Evolutionary conservation across 2,329 filamentous ascomycete species (phyloP).

Genomic region (Trichoderma atrobrunneum): DNA sequence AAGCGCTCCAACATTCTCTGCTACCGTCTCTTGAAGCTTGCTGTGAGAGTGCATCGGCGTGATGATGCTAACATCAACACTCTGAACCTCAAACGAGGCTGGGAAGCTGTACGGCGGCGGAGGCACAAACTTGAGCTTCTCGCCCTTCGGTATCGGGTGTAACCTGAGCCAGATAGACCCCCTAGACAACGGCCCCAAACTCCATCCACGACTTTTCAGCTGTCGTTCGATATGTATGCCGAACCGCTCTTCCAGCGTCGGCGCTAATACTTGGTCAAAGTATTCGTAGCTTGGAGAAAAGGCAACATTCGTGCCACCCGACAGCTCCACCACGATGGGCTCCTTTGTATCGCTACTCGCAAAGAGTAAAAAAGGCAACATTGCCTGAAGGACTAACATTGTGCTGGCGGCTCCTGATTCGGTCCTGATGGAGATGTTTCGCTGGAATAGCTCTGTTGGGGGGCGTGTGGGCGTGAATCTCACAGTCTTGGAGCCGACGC

Average conservation of each 20-base stretch:
- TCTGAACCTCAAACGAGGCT: slow-evolving; percentile 37
- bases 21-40: slow-evolving; percentile 41
- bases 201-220: slow-evolving; percentile 52
- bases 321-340: slow-evolving; percentile 49
- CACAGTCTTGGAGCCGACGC: slow-evolving; percentile 49
- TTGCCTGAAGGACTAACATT: slow-evolving; percentile 57
- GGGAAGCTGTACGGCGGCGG: slow-evolving; percentile 25
- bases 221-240: slow-evolving; percentile 45
- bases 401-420: slow-evolving; percentile 52
- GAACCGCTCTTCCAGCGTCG: slow-evolving; percentile 50
- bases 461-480: slow-evolving; percentile 44
- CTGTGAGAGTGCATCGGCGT: slow-evolving; percentile 45
- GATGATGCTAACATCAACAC: slow-evolving; percentile 51
- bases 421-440: slow-evolving; percentile 49
- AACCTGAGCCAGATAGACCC: slow-evolving; percentile 47
- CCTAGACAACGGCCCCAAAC: slow-evolving; percentile 38
- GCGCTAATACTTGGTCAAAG: slow-evolving; percentile 59
- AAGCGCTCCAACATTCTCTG: slow-evolving; percentile 37
- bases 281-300: slow-evolving; percentile 61
- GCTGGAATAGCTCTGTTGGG: slow-evolving; percentile 39
- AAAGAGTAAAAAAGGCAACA: slow-evolving; percentile 58
- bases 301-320: slow-evolving; percentile 58
- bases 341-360: slow-evolving; percentile 43
- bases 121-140: slow-evolving; percentile 37
- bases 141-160: slow-evolving; percentile 32